Base-by-base conservation (phyloP, 129 eudicot genomes). In the Lactuca saligna region DNA sequence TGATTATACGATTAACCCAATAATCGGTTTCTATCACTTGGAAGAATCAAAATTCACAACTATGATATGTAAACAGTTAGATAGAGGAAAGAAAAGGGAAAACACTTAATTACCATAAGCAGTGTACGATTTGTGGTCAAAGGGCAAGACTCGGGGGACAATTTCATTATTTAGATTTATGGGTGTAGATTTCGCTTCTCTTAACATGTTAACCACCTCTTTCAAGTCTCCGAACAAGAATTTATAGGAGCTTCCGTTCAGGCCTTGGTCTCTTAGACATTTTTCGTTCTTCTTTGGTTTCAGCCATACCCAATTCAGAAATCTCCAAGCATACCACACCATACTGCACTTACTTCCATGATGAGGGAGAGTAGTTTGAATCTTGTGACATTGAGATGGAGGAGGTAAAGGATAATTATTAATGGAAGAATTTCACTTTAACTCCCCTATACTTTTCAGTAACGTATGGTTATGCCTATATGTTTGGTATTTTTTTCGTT, bases 281-380 rank as follows among this genome's bases (percentile, higher is more conserved):
- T 62, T 77, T 31, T 77, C 77, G 3, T 63, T 71, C 72, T 51
- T 70, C 54, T 58, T 77, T 42, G 81, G 77, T 55, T n/a, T 77
- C 14, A 70, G 54, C 81, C 81, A 77, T 50, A 70, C 61, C 81
- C 77, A 70, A 63, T 77, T 77, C 51, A 57, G 9, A 33, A 69
- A 34, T 32, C 54, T 46, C 61, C 60, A 69, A 13, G 66, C 78
- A 74, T 35, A 65, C 69, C 39, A 46, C 64, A 37, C 65, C 65
- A 57, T 41, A 58, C 33, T 39, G 14, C 48, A 57, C 29, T 17
- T 59, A 17, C 75, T 46, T 70, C 67, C 65, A 70, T 70, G 48
- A 57, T 70, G 15, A 34, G 42, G 4, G 32, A 44, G 15, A 41
- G 61, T 1, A 8, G 13, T 6, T 49, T 70, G 46, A 5, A 9